phyloP scores from a whole-genome alignment of 148 eudicot species.

The Cornus suecica region DNA sequence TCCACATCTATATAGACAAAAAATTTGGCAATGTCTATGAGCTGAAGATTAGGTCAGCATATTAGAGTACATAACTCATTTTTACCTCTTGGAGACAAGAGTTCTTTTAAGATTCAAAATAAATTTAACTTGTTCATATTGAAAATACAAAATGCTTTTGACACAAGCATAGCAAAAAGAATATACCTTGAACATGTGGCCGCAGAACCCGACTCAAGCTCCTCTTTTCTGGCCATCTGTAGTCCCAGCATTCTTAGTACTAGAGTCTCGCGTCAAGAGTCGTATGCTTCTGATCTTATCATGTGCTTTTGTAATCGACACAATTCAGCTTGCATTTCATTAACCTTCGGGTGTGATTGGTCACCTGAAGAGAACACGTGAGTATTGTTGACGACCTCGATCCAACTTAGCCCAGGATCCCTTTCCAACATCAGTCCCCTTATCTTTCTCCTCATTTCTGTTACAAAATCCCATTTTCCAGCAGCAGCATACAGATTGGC shows the following conservation, averaged over 20 bases:
- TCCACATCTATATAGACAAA: too few species aligned
- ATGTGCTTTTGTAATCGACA: conserved; percentile 34
- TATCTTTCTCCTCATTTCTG: conserved; percentile 56
- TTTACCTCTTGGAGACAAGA: too few species aligned
- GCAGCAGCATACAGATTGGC: conserved; percentile 63
- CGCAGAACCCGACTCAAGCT: not conserved
- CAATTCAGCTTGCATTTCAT: conserved; percentile 45
- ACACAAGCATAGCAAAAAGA: too few species aligned
- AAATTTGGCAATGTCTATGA: too few species aligned
- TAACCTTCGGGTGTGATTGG: conserved; percentile 44
- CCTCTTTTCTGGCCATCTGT: not conserved
- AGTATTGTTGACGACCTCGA: conserved; percentile 37
- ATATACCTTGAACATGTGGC: too few species aligned
- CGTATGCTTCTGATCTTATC: conserved; percentile 26
- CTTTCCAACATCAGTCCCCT: conserved; percentile 46
- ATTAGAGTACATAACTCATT: too few species aligned
- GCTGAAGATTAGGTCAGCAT: too few species aligned
- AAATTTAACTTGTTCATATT: too few species aligned
- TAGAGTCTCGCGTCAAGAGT: conserved; percentile 9
- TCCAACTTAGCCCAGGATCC: conserved; percentile 85
- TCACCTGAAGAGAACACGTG: conserved; percentile 70
- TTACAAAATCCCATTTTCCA: conserved; percentile 68
- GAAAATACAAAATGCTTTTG: too few species aligned
- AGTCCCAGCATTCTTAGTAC: not conserved
- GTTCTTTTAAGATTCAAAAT: too few species aligned